Conservation (phyloP, 495 filamentous ascomycete genomes). For the Extremus antarcticus region DNA sequence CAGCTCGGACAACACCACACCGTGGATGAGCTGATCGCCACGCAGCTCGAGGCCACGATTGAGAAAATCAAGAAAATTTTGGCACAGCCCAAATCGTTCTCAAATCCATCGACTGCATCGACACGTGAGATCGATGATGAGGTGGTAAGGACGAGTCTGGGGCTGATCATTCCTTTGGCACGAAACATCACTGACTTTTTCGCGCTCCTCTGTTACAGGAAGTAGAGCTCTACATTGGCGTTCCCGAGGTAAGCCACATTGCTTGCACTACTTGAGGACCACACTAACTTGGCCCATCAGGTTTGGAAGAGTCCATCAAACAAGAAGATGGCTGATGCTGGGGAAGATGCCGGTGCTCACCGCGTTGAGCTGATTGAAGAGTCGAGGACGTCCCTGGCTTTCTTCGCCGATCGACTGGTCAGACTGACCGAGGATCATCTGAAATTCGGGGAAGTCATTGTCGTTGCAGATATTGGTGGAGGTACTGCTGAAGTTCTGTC, state of each 20-base stretch:
- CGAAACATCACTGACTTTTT: too few relatives aligned
- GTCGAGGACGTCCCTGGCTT: background rate
- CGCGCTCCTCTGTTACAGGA: too few relatives aligned
- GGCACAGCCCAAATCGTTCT: background rate
- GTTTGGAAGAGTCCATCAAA: background rate
- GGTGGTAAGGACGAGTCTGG: too few relatives aligned
- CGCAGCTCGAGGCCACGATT: background rate
- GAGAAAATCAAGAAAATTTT: background rate
- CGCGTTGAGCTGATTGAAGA: slow-evolving; percentile 5
- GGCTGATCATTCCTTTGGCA: too few relatives aligned
- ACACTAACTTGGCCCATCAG: background rate
- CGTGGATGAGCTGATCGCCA: background rate
- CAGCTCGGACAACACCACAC: background rate
- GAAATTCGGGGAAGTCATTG: background rate
- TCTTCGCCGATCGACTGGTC: background rate
- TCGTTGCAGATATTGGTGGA: slow-evolving; percentile 6
- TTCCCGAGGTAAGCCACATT: slow-evolving; percentile 6
- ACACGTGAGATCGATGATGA: slow-evolving; percentile 5
- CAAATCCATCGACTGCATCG: background rate
- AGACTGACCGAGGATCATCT: background rate
- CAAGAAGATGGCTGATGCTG: background rate
- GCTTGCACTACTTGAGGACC: too few relatives aligned
- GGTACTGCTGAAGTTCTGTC: slow-evolving; percentile 9
- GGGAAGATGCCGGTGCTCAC: background rate
- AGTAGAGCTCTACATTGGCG: background rate